A percentile compares a stretch with the other conserved stretches of the same genome.
These are phyloP conservation scores for Cylindrotheca fusiformis DNA, from an alignment of 108 stramenopile genomes.

Conservation along the genomic window DNA sequence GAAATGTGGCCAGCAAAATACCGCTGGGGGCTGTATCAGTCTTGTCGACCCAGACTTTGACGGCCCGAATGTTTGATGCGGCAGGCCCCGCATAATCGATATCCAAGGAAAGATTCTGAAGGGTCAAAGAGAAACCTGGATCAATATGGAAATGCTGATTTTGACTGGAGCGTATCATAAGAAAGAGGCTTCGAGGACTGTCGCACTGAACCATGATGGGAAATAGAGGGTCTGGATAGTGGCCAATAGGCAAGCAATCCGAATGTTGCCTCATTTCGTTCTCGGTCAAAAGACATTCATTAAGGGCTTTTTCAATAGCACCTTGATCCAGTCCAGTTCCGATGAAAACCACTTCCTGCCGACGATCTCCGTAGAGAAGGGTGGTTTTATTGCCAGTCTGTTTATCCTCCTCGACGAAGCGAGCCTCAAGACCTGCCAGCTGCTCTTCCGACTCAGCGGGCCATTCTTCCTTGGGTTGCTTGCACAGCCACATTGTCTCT, in stretches of 20 bases:
- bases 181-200: conserved; percentile 5
- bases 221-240: conserved; percentile 14
- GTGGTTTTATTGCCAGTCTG: not conserved
- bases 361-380: conserved; percentile 60
- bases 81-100: not conserved
- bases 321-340: conserved; percentile 40
- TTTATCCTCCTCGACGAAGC: not conserved
- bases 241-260: not conserved
- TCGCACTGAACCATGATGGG: conserved; percentile 7
- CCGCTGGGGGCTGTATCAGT: not conserved
- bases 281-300: conserved; percentile 48
- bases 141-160: conserved; percentile 14
- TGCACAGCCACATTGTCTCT: conserved; percentile 47
- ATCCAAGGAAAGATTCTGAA: conserved; percentile 2
- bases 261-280: conserved; percentile 39
- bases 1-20: conserved; percentile 4
- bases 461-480: conserved; percentile 33
- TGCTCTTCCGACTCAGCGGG: conserved; percentile 7
- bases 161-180: conserved; percentile 11
- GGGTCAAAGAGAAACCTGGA: conserved; percentile 3
- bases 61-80: not conserved
- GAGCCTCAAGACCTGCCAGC: conserved; percentile 15
- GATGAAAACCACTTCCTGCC: conserved; percentile 75
- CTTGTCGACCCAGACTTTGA: conserved; percentile 18
- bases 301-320: conserved; percentile 32